Base-by-base conservation (phyloP, 495 filamentous ascomycete genomes). In the Xylaria palmicola region DNA sequence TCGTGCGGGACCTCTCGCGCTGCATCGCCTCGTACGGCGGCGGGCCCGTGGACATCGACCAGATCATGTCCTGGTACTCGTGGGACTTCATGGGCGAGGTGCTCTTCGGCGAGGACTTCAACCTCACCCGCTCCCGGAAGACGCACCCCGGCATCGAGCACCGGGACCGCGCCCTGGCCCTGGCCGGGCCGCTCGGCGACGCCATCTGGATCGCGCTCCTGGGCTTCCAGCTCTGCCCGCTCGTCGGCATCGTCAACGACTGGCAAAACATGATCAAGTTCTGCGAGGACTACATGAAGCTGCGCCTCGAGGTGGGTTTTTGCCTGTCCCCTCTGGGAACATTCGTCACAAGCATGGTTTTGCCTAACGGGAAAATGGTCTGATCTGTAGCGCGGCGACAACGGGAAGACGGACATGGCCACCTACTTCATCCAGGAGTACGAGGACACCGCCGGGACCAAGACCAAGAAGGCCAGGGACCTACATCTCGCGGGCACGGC, bases 151-250 rank as follows among this genome's bases (percentile, higher is more conserved):
- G 43, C 4, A 59, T 64, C 10, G 19, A 37, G 34, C n/a, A 66
- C 37, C 48, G 64, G n/a, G 64, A 66, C 29, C 53, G 64, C 19
- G 64, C 60, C 6, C 44, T 66, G 24, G 48, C 53, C n/a, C 44
- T 66, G 5, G 64, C 62, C 3, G 64, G 64, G 9, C 64, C 60
- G 17, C 56, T 63, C 24, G 45, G 45, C 17, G 64, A 62, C 40
- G 60, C 60, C 20, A 62, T 45, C 13, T 66, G 64, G 64, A 62
- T 63, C 20, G 64, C 60, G 13, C 53, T 55, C 40, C 37, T 66
- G 13, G 56, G 53, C 19, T 59, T 66, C 29, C 40, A 51, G 48
- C 44, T 65, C 27, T 26, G 47, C 17, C 64, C 64, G 2, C 49
- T 58, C 10, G 53, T 57, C 27, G 45, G 60, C 2, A 45, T 49